These are phyloP conservation scores for Starmera pachycereana DNA, from an alignment of 805 yeast species.

Conservation along the genomic window DNA sequence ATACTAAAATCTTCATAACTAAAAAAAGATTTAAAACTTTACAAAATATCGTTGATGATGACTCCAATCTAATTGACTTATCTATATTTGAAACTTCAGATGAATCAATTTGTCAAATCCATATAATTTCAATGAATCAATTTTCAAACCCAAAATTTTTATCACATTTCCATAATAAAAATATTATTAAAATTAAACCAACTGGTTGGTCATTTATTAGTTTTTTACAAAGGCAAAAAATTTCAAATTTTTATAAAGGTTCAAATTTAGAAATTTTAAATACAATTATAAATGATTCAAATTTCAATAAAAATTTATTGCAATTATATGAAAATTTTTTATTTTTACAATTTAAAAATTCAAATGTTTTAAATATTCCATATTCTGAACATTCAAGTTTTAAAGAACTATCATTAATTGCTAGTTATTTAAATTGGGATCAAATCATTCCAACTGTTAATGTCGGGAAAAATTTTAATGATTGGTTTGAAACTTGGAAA, in stretches of 20 bases:
- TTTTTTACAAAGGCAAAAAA: background rate
- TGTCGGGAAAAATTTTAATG: constrained; percentile 22
- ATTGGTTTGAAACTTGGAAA: constrained; percentile 27
- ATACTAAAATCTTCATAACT: constrained; percentile 41
- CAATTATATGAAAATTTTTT: background rate
- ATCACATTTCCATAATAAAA: constrained; percentile 15
- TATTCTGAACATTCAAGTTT: constrained; percentile 93
- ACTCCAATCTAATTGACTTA: constrained; percentile 1
- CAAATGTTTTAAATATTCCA: constrained; percentile 46
- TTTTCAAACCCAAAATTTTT: constrained; percentile 25
- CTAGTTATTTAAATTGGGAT: constrained; percentile 37
- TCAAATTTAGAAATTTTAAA: background rate
- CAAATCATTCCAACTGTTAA: constrained; percentile 76
- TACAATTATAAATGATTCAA: background rate
- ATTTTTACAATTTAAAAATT: background rate
- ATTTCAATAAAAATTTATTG: background rate
- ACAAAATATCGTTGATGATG: background rate
- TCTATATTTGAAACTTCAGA: constrained; percentile 1
- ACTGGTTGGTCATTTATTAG: constrained; percentile 74
- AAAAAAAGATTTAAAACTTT: constrained; percentile 21
- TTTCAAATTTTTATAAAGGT: background rate
- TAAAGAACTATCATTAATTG: constrained; percentile 63
- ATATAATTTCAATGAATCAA: constrained; percentile 61
- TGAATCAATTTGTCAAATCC: constrained; percentile 34
- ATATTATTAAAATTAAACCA: constrained; percentile 65